Evolutionary conservation across 768 basidiomycete species (phyloP).

Genomic region (Daedalea quercina): DNA sequence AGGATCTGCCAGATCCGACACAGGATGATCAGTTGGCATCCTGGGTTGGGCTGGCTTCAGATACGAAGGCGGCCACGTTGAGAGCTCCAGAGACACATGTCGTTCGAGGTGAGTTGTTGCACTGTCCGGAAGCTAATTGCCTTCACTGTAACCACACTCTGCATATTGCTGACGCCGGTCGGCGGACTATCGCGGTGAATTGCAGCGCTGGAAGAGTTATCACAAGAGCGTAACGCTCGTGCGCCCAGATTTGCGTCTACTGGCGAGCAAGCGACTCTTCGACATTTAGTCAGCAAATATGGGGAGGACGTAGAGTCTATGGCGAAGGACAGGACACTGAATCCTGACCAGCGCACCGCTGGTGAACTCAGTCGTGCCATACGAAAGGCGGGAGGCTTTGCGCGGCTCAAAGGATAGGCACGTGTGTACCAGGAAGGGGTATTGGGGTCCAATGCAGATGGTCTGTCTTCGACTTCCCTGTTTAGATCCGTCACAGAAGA

Average conservation of each 20-base stretch:
- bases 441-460: neutral
- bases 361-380: constrained; percentile 69
- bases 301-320: constrained; percentile 68
- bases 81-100: constrained; percentile 21
- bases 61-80: constrained; percentile 15
- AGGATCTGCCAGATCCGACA: constrained; percentile 27
- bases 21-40: constrained; percentile 14
- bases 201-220: constrained; percentile 60
- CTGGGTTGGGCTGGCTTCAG: constrained; percentile 21
- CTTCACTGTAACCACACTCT: no score
- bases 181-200: neutral
- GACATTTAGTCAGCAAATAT: constrained; percentile 59
- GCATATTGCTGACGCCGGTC: no score
- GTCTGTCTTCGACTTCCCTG: neutral
- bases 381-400: constrained; percentile 44
- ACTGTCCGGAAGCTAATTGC: no score
- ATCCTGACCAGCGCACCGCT: constrained; percentile 77
- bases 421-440: constrained; percentile 1
- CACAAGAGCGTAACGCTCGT: constrained; percentile 25
- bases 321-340: constrained; percentile 73
- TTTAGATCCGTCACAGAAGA: neutral
- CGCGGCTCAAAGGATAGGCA: constrained; percentile 15
- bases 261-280: constrained; percentile 64
- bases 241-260: constrained; percentile 51
- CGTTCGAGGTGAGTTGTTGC: constrained; percentile 33